These are phyloP conservation scores for Solanum commersonii DNA, from an alignment of 257 asterid genomes.

Conservation along the genomic window DNA sequence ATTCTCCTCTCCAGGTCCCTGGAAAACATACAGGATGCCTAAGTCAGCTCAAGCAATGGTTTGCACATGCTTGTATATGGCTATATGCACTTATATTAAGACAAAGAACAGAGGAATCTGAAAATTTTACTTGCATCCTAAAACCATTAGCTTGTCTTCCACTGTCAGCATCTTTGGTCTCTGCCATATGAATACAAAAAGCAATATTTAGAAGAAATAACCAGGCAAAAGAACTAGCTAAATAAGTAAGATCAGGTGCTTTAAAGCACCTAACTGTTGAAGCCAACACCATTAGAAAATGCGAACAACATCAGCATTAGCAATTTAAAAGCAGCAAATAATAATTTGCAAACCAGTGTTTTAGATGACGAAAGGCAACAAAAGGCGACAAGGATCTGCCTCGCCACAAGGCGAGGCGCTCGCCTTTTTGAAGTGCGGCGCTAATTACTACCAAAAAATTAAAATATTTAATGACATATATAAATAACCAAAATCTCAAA, in stretches of 20 bases:
- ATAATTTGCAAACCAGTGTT: neutral
- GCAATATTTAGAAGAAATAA: neutral
- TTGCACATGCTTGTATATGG: neutral
- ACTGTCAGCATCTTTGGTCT: slow-evolving; percentile 70
- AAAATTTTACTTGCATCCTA: slow-evolving; percentile 78
- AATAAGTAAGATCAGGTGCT: neutral
- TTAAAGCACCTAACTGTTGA: neutral
- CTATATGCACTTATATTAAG: neutral
- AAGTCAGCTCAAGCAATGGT: neutral
- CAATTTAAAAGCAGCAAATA: neutral
- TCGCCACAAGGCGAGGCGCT: neutral
- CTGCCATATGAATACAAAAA: slow-evolving; percentile 37
- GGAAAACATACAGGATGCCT: neutral
- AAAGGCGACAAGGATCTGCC: neutral
- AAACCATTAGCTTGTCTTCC: slow-evolving; percentile 72
- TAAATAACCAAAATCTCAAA: neutral
- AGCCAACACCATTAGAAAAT: neutral
- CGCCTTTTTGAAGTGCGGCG: neutral
- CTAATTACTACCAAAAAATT: neutral
- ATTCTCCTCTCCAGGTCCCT: slow-evolving; percentile 74
- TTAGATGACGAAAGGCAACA: neutral
- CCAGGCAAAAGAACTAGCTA: neutral
- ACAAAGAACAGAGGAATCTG: slow-evolving; percentile 8
- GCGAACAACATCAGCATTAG: neutral
- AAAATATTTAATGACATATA: neutral